Conservation (phyloP, 768 basidiomycete genomes). For the Leccinum arenicola region DNA sequence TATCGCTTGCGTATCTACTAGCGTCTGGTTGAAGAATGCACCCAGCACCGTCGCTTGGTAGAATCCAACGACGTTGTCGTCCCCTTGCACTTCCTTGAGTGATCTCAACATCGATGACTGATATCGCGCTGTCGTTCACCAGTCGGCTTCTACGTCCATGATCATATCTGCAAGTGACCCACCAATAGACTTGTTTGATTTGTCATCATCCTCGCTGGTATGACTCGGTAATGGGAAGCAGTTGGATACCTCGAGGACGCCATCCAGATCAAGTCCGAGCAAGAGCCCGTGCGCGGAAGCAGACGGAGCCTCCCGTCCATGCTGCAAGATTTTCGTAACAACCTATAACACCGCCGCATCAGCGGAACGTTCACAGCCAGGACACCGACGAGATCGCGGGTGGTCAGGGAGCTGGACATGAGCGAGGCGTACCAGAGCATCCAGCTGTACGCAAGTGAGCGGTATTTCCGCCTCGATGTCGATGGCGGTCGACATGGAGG, state of each 20-base stretch:
- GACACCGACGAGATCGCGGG: constrained; percentile 4
- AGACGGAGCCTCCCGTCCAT: constrained; percentile 74
- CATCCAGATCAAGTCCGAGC: constrained; percentile 90
- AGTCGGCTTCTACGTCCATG: constrained; percentile 1
- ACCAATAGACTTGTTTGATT: constrained; percentile 75
- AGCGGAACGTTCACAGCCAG: constrained; percentile 8
- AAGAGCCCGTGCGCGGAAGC: constrained; percentile 80
- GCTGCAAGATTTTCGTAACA: constrained; percentile 91
- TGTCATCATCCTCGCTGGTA: constrained; percentile 75
- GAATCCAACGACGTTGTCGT: constrained; percentile 91
- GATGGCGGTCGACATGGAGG: constrained; percentile 89
- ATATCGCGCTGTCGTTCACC: constrained; percentile 57
- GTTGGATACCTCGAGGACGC: constrained; percentile 86
- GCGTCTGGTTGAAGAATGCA: constrained; percentile 77
- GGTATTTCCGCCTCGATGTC: constrained; percentile 92
- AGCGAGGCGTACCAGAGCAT: constrained; percentile 68
- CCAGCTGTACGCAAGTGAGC: constrained; percentile 75
- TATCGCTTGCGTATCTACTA: constrained; percentile 80
- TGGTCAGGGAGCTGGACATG: constrained; percentile 1
- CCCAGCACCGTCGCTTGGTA: constrained; percentile 88
- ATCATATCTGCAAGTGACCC: constrained; percentile 27
- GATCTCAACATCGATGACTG: constrained; percentile 83
- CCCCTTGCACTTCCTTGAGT: constrained; percentile 86
- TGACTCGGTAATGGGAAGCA: constrained; percentile 82
- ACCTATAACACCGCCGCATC: constrained; percentile 53